Evolutionary conservation across 306 rosid genomes (phyloP), one percentile per base, ranked within the genome.

Genomic region (Argentina anserina): DNA sequence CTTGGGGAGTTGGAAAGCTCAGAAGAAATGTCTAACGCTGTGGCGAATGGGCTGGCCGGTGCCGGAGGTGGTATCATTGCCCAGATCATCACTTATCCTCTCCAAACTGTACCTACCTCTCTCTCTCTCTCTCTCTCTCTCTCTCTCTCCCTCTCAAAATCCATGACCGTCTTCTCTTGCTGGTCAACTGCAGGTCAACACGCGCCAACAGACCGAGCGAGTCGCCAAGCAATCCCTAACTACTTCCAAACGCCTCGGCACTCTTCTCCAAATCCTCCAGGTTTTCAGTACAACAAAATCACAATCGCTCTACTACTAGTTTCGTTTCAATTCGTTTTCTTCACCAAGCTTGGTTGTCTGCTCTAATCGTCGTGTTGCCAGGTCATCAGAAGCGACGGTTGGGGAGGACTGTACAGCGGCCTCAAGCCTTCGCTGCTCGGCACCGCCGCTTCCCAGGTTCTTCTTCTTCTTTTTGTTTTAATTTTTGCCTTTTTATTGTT

Each of bases 391-490:
- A 84, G 59, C 59, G 97, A 90, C 71, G 94, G 97, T 14, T 88
- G 92, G 97, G 92, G 97, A 73, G 97, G 97, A 60, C 90, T 90
- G 4, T 90, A 87, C 75, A 88, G 97, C 42, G 97, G 97, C 67
- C 90, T 90, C 25, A 90, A 84, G 74, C 97, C 97, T 81, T 90
- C 97, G 79, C 87, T 90, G 58, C 81, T 90, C 12, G 97, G 97
- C 43, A 90, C 94, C 65, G 94, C 97, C 81, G 97, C 94, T 80
- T 90, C 97, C 33, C 96, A 90, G 91, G 96, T 90, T 63, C 39
- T 50, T 45, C 66, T 45, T 37, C 43, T n/a, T 46, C 29, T 21
- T 11, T 29, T 20, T 9, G 1, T 0, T 65, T 33, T 17, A n/a
- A n/a, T 31, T 0, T 8, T 7, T 9, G 6, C 7, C 7, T 39